These are phyloP conservation scores for Acanthamoeba divionensis DNA, from an alignment of 208 protist genomes.

Conservation along the genomic window DNA sequence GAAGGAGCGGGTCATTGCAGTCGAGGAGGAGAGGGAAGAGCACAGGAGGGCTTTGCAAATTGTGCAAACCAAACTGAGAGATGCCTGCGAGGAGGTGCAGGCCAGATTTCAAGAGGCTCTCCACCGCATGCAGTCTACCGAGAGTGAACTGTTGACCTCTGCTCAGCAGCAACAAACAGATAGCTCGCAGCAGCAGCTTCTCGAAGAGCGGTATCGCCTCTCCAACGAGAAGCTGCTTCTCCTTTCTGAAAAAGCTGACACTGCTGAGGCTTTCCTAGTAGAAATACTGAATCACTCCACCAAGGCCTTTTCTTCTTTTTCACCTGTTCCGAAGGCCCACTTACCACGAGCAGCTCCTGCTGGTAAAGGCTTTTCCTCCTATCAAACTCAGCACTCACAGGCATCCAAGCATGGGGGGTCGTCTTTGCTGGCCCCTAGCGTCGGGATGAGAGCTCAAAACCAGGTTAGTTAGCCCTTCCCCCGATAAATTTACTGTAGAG, in stretches of 20 bases:
- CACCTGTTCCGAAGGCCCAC: background rate
- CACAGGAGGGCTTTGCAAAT: background rate
- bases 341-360: no score
- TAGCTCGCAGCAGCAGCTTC: background rate
- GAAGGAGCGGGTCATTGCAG: background rate
- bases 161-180: no score
- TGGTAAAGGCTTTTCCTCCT: no score
- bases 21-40: background rate
- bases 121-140: background rate
- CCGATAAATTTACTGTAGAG: no score
- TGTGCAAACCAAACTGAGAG: background rate
- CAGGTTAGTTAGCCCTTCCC: no score
- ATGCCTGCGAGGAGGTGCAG: conserved; percentile 13
- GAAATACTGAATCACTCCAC: background rate
- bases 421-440: no score
- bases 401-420: no score
- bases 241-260: conserved; percentile 23
- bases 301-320: conserved; percentile 9
- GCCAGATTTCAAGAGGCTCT: conserved; percentile 14
- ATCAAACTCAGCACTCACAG: no score
- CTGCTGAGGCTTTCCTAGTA: background rate
- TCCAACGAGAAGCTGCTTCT: conserved; percentile 50
- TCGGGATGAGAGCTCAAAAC: no score
- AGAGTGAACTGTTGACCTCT: background rate
- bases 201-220: conserved; percentile 32